These are phyloP conservation scores for Anthracocystis walkeri DNA, from an alignment of 1,284 basidiomycete species.

Conservation along the genomic window DNA sequence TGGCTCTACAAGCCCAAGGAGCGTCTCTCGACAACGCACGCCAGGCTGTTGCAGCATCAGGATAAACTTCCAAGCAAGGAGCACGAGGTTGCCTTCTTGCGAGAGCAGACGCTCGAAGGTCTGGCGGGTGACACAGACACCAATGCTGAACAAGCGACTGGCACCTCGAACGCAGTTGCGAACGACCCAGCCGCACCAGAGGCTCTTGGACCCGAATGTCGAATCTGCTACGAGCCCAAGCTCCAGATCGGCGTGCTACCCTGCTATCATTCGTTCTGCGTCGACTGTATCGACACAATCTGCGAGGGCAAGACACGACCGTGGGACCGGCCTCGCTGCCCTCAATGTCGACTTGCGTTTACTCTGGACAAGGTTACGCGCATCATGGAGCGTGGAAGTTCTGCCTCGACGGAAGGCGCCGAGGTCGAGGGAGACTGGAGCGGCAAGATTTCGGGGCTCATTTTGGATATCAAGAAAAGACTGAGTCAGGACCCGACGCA, in stretches of 20 bases:
- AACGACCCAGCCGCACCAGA: not conserved
- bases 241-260: slow-evolving; percentile 47
- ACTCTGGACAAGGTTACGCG: slow-evolving; percentile 32
- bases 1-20: slow-evolving; percentile 53
- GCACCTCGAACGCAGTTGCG: slow-evolving; percentile 76
- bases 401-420: slow-evolving; percentile 14
- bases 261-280: slow-evolving; percentile 56
- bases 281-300: slow-evolving; percentile 43
- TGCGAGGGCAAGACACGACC: slow-evolving; percentile 23
- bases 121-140: slow-evolving; percentile 77
- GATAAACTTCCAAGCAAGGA: slow-evolving; percentile 27
- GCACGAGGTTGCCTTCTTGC: slow-evolving; percentile 48
- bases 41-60: slow-evolving; percentile 10
- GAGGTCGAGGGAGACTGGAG: slow-evolving; percentile 48
- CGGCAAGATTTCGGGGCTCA: slow-evolving; percentile 56
- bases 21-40: slow-evolving; percentile 32
- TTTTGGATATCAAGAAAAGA: slow-evolving; percentile 35
- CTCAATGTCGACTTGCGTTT: slow-evolving; percentile 41
- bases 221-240: slow-evolving; percentile 45
- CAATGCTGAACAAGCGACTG: slow-evolving; percentile 82
- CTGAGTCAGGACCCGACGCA: slow-evolving; percentile 35
- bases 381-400: slow-evolving; percentile 37
- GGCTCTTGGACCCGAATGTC: slow-evolving; percentile 30
- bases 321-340: slow-evolving; percentile 19
- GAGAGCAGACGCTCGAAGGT: slow-evolving; percentile 33